Percentiles rank a stretch among this genome's conserved stretches.
phyloP scores from a whole-genome alignment of 257 asterid genomes.

The Solanum etuberosum region DNA sequence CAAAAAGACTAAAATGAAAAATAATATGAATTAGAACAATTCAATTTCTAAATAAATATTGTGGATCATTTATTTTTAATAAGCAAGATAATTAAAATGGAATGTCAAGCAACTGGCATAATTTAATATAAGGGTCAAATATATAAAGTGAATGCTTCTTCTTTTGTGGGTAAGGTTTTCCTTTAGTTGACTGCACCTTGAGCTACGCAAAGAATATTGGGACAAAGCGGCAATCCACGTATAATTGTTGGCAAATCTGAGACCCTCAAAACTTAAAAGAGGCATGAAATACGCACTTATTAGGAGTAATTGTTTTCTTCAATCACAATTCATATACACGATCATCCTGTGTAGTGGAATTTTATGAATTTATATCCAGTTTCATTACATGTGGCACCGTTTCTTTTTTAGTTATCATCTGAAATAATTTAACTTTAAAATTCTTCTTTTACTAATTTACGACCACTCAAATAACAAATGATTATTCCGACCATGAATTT shows the following conservation, averaged over 20 bases:
- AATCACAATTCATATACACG: not conserved
- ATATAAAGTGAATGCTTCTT: not conserved
- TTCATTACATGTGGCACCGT: too few relatives aligned
- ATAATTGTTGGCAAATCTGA: not conserved
- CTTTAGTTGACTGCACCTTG: not conserved
- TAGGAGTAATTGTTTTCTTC: not conserved
- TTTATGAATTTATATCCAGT: not conserved
- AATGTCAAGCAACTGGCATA: not conserved
- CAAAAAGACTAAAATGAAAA: too few relatives aligned
- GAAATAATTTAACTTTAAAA: too few relatives aligned
- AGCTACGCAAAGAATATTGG: not conserved
- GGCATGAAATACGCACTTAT: not conserved
- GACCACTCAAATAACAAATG: too few relatives aligned
- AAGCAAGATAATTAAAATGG: too few relatives aligned
- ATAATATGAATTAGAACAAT: too few relatives aligned
- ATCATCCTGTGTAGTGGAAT: not conserved
- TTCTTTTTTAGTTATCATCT: too few relatives aligned
- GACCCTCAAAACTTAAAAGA: not conserved
- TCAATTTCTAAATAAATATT: too few relatives aligned
- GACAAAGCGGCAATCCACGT: not conserved
- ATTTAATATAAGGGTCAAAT: not conserved
- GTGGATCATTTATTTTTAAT: too few relatives aligned
- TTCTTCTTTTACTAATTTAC: too few relatives aligned
- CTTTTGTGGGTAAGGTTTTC: not conserved
- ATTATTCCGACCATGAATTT: too few relatives aligned